These are phyloP conservation scores for Populus euphratica DNA, from an alignment of 345 rosid species.

Conservation along the genomic window DNA sequence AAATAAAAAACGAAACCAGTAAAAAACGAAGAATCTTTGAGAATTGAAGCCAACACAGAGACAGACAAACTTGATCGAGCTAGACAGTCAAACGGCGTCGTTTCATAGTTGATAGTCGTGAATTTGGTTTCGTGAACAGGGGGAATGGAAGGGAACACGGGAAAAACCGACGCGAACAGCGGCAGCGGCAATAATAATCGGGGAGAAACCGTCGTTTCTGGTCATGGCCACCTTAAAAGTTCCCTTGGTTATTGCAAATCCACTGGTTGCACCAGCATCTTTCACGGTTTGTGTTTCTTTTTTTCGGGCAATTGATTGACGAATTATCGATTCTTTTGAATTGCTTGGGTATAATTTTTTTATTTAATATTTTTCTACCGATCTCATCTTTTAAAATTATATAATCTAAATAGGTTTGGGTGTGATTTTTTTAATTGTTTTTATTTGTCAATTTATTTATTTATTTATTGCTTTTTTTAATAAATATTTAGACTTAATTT, in stretches of 20 bases:
- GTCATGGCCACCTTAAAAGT: conserved; percentile 46
- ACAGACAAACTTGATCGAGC: neutral
- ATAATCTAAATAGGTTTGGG: too few relatives aligned
- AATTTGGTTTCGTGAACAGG: neutral
- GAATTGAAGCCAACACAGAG: neutral
- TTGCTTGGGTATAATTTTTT: neutral
- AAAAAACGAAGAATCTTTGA: neutral
- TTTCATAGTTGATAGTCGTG: neutral
- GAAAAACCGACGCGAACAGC: conserved; percentile 56
- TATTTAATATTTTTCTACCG: too few relatives aligned
- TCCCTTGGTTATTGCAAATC: conserved; percentile 81
- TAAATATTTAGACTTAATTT: too few relatives aligned
- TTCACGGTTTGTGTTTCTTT: conserved; percentile 54
- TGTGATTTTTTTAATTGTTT: too few relatives aligned
- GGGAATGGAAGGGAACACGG: conserved; percentile 38
- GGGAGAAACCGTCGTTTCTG: conserved; percentile 57
- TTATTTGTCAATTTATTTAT: too few relatives aligned
- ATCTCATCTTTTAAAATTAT: too few relatives aligned
- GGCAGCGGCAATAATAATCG: conserved; percentile 25
- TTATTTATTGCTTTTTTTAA: too few relatives aligned
- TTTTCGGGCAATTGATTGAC: neutral
- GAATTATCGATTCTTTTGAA: neutral
- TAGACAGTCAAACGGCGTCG: neutral
- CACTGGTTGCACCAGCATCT: conserved; percentile 40
- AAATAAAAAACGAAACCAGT: neutral